Conservation (phyloP, 176 grass and related monocot species). For the Saccharum spontaneum region DNA sequence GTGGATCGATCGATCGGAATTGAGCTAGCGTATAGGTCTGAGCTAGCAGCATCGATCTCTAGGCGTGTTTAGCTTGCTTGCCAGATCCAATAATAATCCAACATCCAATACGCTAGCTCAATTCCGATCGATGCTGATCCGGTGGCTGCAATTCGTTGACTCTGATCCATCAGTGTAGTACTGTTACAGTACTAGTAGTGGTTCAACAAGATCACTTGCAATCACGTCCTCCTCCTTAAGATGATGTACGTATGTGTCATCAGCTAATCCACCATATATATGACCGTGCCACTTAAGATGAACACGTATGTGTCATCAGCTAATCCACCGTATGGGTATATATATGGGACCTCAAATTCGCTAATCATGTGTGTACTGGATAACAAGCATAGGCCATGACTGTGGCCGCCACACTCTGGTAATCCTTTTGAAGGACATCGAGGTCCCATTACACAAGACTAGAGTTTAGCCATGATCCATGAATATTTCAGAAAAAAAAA, state of each 20-base stretch:
- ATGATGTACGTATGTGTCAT: background rate
- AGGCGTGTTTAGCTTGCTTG: too few species aligned
- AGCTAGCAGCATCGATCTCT: too few species aligned
- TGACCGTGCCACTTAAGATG: background rate
- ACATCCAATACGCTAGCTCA: too few species aligned
- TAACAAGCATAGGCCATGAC: background rate
- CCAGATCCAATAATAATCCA: too few species aligned
- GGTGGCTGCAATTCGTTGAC: background rate
- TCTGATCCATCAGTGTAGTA: background rate
- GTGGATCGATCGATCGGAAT: background rate
- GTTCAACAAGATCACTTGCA: constrained; percentile 17
- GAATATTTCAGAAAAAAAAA: too few species aligned
- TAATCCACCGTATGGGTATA: background rate
- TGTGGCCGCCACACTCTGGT: background rate
- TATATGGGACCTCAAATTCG: too few species aligned
- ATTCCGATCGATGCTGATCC: too few species aligned
- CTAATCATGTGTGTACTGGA: background rate
- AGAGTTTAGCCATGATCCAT: constrained; percentile 10
- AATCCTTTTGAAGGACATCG: constrained; percentile 6
- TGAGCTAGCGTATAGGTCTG: background rate
- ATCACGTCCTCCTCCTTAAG: background rate
- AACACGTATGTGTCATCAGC: too few species aligned
- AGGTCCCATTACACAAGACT: constrained; percentile 12
- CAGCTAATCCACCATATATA: background rate
- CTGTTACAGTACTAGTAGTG: background rate